Base-by-base conservation (phyloP, 352 stramenopile species). In the Pythium dissotocum region DNA sequence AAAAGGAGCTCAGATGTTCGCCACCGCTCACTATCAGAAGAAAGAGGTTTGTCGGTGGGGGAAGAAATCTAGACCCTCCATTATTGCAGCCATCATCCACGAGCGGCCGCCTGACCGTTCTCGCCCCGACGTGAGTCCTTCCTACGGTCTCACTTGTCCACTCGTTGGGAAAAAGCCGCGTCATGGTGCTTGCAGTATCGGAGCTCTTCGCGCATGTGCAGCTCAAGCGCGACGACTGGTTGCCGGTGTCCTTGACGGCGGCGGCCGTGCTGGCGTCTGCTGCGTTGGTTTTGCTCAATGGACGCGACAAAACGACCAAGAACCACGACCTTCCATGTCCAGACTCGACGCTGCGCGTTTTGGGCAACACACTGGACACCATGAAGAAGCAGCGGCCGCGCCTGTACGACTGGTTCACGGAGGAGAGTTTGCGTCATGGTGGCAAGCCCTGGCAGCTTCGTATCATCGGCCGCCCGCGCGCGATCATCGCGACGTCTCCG, bases 351-450 rank as follows among this genome's bases (percentile, higher is more conserved):
- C 65, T 87, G 13, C 77, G 75, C 0, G 35, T 85, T 9, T 63
- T 85, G 5, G 77, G 76, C 35, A 85, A 88, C 59, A 84, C 76
- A 18, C 66, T 88, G 14, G 74, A 83, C 58, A 63, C 74, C 32
- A 69, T 77, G 63, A 82, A 78, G 61, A 79, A 82, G 61, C 73
- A 88, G 30, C 60, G 53, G 16, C 60, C 79, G 30, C 73, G 76
- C 12, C 57, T 88, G n/a, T 77, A 82, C 69, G 79, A 85, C 62
- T 85, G 76, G 77, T 65, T 85, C 46, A 76, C 76, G 12, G 79
- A 88, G 46, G 71, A 88, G 46, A 78, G 70, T 44, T 69, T 36
- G 64, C 62, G 16, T 58, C 38, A 61, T 53, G 63, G 61, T 30
- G 75, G 77, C 2, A 63, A 69, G 6, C 75, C 69, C 24, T 83